Evolutionary conservation across 2,329 filamentous ascomycete genomes (phyloP), one percentile per base, ranked within the genome.

Genomic region (Nemania serpens): DNA sequence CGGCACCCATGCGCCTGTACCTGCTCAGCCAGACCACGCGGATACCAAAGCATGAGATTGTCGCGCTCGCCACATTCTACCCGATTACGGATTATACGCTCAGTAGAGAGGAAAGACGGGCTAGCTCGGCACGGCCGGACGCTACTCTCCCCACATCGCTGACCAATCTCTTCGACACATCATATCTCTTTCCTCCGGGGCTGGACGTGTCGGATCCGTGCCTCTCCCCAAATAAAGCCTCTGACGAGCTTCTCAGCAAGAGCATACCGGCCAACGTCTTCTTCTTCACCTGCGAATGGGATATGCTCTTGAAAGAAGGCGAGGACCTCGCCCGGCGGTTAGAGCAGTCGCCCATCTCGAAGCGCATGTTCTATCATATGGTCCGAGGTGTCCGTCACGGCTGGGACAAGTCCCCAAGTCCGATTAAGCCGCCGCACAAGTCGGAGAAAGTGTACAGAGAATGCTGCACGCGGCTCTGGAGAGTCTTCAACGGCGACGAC

Each of bases 331-430:
- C 84, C 11, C 79, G 85, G 53, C 79, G 88, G 18, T 73, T 92
- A 9, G 72, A 77, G 49, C 70, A 74, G 1, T 50, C 69, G 7
- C 77, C 78, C 1, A 72, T 85, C 5, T 77, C 77, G 22, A 89
- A 88, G 74, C 78, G 79, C 7, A 82, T 89, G 1, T 75, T 78
- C 53, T 88, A 87, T 66, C 81, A 81, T 25, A 82, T 86, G 74
- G 80, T 89, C 2, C 75, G 78, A 3, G 84, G 79, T 2, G 86
- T 87, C 20, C 80, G 82, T 29, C 87, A 89, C 69, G 87, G 81
- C 0, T 90, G 87, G 82, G 87, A 90, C 68, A 90, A 89, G 74
- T 82, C 82, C 29, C 85, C 86, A 0, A 88, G 87, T 68, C 86
- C 85, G 4, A 71, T 84, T 22, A 79, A 78, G 56, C 80, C 81